Base-by-base conservation (phyloP, 73 alveolate species). In the Tetrahymena elliotti region DNA sequence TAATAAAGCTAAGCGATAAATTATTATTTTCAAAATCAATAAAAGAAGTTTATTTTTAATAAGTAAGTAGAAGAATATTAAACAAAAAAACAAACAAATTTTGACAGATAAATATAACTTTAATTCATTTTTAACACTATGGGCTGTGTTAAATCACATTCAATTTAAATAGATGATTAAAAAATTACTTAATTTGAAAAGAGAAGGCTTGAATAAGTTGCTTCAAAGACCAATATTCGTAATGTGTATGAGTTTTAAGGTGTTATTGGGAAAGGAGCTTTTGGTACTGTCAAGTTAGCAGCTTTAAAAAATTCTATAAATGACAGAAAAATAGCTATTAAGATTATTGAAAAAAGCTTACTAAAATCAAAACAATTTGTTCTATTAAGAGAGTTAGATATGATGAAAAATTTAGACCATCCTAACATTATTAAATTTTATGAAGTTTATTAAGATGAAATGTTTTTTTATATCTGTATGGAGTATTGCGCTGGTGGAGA, bases 401-500 rank as follows among this genome's bases (percentile, higher is more conserved):
- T 83, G 93, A 33, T 94, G 38, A 83, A 93, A 24, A 94, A 94
- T 15, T 35, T 94, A 68, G 96, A 94, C 38, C 96, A 94, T 94
- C 96, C 96, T 4, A 94, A 94, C 35, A 94, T 94, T 33, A 84
- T 94, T 36, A 39, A 93, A 18, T 94, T 94, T 88, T 83, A 83
- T 39, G 96, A 94, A 83, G 93, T 94, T 53, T 94, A 94, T 94
- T 93, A 94, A 37, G 96, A 94, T 94, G 94, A 94, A 22, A 82
- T 83, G 96, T 94, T 94, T 94, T 83, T 94, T 22, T 94, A 94
- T 39, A 83, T 94, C 24, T 93, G 92, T 15, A 94, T 94, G 96
- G 96, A 94, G 38, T 84, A 83, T 84, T 94, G 96, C 18, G 82
- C 84, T 83, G 96, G 96, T 0, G 96, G 96, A 7, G 92, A 94